Evolutionary conservation across 108 stramenopile species (phyloP).

Genomic region (Pseudonitzschia multiseries): DNA sequence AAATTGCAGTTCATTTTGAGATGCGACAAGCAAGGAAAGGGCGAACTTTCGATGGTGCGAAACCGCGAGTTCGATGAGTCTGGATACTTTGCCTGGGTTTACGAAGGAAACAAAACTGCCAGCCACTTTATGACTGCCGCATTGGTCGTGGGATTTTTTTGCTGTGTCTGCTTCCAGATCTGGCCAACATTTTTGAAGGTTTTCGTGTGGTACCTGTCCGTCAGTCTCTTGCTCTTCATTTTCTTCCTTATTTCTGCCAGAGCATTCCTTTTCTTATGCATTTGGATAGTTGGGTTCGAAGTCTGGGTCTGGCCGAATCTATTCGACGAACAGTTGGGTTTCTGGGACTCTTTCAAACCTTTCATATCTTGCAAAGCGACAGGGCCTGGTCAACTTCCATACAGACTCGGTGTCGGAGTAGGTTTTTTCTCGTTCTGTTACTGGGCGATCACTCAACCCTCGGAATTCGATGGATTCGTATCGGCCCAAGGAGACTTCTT

Average conservation of each 20-base stretch:
- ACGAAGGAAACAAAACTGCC: conserved; percentile 92
- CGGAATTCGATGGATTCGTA: conserved; percentile 98
- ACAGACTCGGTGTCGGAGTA: conserved; percentile 88
- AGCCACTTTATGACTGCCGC: conserved; percentile 91
- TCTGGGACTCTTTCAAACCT: conserved; percentile 96
- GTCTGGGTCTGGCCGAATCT: conserved; percentile 97
- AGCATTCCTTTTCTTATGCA: conserved; percentile 83
- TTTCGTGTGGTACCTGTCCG: conserved; percentile 97
- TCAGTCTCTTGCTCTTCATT: conserved; percentile 93
- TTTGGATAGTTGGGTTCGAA: conserved; percentile 96
- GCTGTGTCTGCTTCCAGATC: conserved; percentile 96
- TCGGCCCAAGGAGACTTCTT: conserved; percentile 96
- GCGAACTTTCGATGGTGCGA: conserved; percentile 82
- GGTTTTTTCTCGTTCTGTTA: conserved; percentile 93
- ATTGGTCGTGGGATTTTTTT: conserved; percentile 92
- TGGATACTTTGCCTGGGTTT: conserved; percentile 97
- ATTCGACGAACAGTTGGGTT: conserved; percentile 94
- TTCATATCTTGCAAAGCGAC: conserved; percentile 84
- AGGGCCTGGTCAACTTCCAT: conserved; percentile 86
- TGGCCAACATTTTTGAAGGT: conserved; percentile 97
- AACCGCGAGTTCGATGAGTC: conserved; percentile 88
- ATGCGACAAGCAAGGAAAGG: conserved; percentile 90
- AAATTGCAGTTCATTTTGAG: conserved; percentile 87
- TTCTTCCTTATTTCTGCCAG: conserved; percentile 87
- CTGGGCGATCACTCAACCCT: conserved; percentile 98